phyloP scores from a whole-genome alignment of 2,329 filamentous ascomycete genomes.

The Stachybotrys chartarum region DNA sequence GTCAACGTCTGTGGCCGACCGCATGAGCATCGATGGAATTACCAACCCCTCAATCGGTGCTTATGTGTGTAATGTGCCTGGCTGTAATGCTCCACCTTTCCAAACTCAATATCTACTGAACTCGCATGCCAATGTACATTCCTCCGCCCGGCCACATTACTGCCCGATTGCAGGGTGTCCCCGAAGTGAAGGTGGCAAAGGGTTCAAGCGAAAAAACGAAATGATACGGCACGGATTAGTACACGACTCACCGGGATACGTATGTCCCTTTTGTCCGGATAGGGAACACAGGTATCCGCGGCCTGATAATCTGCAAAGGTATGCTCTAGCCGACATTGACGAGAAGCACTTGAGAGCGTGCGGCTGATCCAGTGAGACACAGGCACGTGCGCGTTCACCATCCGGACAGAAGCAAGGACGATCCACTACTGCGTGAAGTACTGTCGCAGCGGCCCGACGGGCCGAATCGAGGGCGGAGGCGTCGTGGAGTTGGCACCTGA shows the following conservation, averaged over 20 bases:
- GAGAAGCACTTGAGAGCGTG: not conserved
- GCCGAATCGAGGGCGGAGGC: constrained; percentile 69
- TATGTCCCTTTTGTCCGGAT: constrained; percentile 93
- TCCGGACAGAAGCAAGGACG: constrained; percentile 81
- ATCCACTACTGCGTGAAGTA: constrained; percentile 72
- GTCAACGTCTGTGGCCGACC: constrained; percentile 34
- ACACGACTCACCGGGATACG: constrained; percentile 88
- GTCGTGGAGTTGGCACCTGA: constrained; percentile 41
- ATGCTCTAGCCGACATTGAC: constrained; percentile 17
- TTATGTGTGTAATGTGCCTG: constrained; percentile 52
- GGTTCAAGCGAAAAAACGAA: constrained; percentile 67
- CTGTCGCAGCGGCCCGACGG: constrained; percentile 81
- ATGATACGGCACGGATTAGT: constrained; percentile 78
- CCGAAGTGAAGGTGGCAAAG: constrained; percentile 57
- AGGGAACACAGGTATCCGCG: constrained; percentile 90
- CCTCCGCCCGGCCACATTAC: constrained; percentile 57
- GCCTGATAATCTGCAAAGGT: constrained; percentile 94
- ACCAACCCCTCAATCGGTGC: constrained; percentile 43
- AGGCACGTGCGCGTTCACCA: constrained; percentile 94
- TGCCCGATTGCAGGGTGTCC: constrained; percentile 56
- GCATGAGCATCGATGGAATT: constrained; percentile 53
- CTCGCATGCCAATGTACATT: constrained; percentile 70
- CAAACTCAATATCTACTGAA: constrained; percentile 73
- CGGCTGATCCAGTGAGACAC: constrained; percentile 4
- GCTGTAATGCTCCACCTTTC: constrained; percentile 67